Evolutionary conservation across 2,329 filamentous ascomycete genomes (phyloP), one percentile per base, ranked within the genome.

Genomic region (Paecilomyces dactylethromorphus): DNA sequence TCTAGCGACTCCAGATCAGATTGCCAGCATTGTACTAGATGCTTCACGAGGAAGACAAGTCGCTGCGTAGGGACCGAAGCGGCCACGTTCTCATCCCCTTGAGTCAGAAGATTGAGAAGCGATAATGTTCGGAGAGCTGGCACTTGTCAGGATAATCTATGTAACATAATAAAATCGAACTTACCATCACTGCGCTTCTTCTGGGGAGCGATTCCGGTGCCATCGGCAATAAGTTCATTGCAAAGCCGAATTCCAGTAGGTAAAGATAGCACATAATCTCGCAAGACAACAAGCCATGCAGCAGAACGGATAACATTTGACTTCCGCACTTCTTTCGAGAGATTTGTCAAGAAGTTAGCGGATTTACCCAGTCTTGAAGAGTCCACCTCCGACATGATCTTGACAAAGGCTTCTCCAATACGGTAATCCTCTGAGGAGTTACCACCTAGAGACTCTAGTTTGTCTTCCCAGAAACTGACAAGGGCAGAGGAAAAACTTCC

Each of bases 11-110:
- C 76, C 56, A 91, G 68, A 60, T 79, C 80, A 66, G 86, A 79
- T 13, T 87, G 82, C 0, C 92, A 76, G 84, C 89, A 92, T 8
- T 85, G 82, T 0, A 89, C 82, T 7, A 96, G 81, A 62, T 92
- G 87, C 68, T 89, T 90, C 50, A 93, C 85, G 8, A 93, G 86
- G 74, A 96, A 94, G 0, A 96, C 85, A 2, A 94, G 75, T 24
- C 92, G 84, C 66, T 92, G 84, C 57, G 73, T 76, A 22, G 77
- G 77, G 58, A 84, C 79, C 24, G 71, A 78, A 6, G 78, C 71
- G 3, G 78, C 70, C 21, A 82, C 75, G 7, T 75, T 74, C 35
- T 80, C 77, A 59, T 82, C 79, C 2, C 74, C 76, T 24, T 76
- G 69, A 8, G 86, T 64, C 3, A 87, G 73, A 29, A 79, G 71